These are phyloP conservation scores for Lactarius hatsudake DNA, from an alignment of 768 basidiomycete species.

Conservation along the genomic window DNA sequence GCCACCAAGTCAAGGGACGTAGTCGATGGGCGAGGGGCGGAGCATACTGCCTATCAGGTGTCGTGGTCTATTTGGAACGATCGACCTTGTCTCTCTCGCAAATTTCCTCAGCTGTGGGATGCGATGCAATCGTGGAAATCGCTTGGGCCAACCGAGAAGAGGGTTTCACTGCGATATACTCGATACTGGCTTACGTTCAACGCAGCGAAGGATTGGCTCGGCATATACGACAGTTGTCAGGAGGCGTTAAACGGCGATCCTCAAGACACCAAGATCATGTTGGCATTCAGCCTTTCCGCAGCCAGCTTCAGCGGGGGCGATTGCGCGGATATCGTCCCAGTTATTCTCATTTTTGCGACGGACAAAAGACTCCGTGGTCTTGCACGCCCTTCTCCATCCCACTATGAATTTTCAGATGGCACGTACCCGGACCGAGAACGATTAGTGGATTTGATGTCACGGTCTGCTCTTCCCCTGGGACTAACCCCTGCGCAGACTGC, in stretches of 20 bases:
- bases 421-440: neutral
- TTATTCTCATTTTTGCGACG: constrained; percentile 4
- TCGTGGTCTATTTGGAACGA: constrained; percentile 5
- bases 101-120: neutral
- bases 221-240: neutral
- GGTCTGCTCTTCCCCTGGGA: neutral
- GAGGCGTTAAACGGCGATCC: neutral
- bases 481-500: neutral
- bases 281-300: constrained; percentile 10
- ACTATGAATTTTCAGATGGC: neutral
- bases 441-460: neutral
- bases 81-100: no score
- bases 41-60: neutral
- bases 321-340: neutral
- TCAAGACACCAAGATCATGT: neutral
- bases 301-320: neutral
- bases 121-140: neutral
- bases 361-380: neutral
- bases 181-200: constrained; percentile 12
- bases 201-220: neutral
- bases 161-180: neutral
- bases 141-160: neutral
- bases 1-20: neutral
- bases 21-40: neutral
- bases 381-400: neutral